Evolutionary conservation across 2,329 filamentous ascomycete genomes (phyloP), one percentile per base, ranked within the genome.

Genomic region (Botrytis porri): DNA sequence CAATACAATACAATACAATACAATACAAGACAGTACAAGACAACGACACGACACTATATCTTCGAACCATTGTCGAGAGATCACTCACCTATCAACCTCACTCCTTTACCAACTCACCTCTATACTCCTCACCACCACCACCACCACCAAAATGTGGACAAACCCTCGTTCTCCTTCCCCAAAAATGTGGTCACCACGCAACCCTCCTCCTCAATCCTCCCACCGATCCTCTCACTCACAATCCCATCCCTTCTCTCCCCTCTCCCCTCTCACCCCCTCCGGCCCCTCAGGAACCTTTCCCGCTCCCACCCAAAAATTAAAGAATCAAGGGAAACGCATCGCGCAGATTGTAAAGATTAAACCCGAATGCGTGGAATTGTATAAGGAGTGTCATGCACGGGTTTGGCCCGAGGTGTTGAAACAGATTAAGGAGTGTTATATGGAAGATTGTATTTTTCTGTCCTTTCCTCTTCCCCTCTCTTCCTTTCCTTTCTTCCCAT

Each of bases 371-470:
- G 83, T 92, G 22, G 86, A 87, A 35, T 87, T 89, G 76, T 95
- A 95, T 84, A 94, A 93, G 81, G 86, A 90, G 78, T 90, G 88
- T 75, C 93, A 95, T 80, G 89, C 88, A 10, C 86, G 86, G 7
- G 91, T 94, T 0, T 95, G 92, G 93, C 92, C 92, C 9, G 91
- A 92, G 77, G 92, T 96, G 1, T 83, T 93, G 48, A 86, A 89
- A 80, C 91, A 94, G 83, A 94, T 95, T 79, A 89, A 90, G 80
- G 88, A 90, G 59, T 93, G 90, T 81, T 92, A 92, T 76, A 93
- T 95, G 73, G 83, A 85, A 74, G 92, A 95, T 79, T 95, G 89
- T 91, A 82, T 75, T 85, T 65, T 59, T 20, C 57, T 62, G n/a
- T n/a, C n/a, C n/a, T n/a, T n/a, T n/a, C n/a, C n/a, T n/a, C n/a